Conservation (phyloP, 179 eudicot species). For the Spergularia azorica region DNA sequence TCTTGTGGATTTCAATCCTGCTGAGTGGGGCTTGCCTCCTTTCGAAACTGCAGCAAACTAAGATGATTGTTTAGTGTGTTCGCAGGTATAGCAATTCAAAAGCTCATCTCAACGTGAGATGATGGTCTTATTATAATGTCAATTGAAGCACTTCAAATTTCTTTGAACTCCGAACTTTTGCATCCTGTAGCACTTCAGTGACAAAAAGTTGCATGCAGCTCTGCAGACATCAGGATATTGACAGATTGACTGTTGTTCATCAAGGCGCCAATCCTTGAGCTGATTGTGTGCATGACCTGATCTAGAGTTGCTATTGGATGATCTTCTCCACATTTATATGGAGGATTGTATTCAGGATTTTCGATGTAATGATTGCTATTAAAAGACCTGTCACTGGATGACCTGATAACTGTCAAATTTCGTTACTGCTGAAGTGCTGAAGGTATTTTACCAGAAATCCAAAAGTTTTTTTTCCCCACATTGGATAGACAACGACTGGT, state of each 20-base stretch:
- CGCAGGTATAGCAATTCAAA: neutral
- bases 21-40: constrained; percentile 77
- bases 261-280: neutral
- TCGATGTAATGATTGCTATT: neutral
- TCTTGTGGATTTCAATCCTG: constrained; percentile 68
- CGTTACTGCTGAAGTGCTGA: too few species aligned
- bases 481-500: too few species aligned
- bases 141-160: neutral
- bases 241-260: neutral
- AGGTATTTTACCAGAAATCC: too few species aligned
- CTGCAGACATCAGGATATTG: neutral
- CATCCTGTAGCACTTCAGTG: neutral
- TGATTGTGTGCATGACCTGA: neutral
- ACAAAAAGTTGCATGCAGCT: neutral
- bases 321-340: neutral
- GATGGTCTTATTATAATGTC: neutral
- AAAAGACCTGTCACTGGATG: too few species aligned
- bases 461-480: too few species aligned
- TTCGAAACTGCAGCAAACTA: constrained; percentile 43
- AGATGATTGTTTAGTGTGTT: neutral
- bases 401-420: too few species aligned
- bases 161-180: neutral
- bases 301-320: neutral
- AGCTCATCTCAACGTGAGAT: constrained; percentile 6
- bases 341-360: neutral